phyloP scores from a whole-genome alignment of 495 filamentous ascomycete genomes.

The Ramalina intermedia region DNA sequence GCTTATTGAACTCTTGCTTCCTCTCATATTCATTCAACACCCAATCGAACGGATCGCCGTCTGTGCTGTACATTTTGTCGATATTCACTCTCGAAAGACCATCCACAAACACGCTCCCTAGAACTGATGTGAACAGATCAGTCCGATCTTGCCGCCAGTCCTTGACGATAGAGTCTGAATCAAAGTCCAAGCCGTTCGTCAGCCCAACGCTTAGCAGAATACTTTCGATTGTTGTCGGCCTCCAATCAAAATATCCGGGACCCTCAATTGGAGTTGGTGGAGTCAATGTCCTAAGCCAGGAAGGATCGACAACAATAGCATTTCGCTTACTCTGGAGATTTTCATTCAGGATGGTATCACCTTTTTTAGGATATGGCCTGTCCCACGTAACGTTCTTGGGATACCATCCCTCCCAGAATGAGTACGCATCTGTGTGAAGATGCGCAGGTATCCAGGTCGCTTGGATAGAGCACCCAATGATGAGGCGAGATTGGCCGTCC shows the following conservation, averaged over 20 bases:
- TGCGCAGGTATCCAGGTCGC: constrained; percentile 11
- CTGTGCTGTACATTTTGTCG: constrained; percentile 6
- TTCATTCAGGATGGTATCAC: constrained; percentile 4
- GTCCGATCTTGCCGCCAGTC: background rate
- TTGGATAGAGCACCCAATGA: constrained; percentile 11
- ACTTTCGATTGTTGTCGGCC: constrained; percentile 11
- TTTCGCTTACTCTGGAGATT: background rate
- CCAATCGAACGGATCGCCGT: constrained; percentile 1
- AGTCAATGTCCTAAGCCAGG: constrained; percentile 9
- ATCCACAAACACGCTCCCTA: constrained; percentile 8
- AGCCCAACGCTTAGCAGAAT: constrained; percentile 5
- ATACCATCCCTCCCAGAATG: constrained; percentile 4
- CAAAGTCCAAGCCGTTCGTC: background rate
- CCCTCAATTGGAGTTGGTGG: constrained; percentile 1
- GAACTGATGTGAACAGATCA: constrained; percentile 5
- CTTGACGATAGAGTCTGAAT: background rate
- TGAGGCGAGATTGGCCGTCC: constrained; percentile 3
- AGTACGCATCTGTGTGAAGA: constrained; percentile 12
- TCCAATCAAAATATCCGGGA: background rate
- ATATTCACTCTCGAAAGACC: constrained; percentile 9
- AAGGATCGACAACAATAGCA: constrained; percentile 4
- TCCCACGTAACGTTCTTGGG: background rate
- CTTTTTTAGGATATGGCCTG: constrained; percentile 3
- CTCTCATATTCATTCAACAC: background rate
- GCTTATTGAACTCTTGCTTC: background rate